phyloP scores from a whole-genome alignment of 2,329 filamentous ascomycete genomes.

The Cytospora leucostoma region DNA sequence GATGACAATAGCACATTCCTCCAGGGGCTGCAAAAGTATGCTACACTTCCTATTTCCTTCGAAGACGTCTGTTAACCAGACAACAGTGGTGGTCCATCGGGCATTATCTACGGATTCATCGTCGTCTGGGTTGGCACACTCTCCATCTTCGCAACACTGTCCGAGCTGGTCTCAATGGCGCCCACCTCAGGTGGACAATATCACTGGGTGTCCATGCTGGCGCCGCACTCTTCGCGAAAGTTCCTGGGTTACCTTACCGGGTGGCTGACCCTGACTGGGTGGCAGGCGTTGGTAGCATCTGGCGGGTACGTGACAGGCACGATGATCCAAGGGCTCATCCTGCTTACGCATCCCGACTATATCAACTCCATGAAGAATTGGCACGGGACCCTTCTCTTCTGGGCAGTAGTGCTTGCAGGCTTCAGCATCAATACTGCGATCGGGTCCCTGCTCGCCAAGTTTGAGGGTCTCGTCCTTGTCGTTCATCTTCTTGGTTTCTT shows the following conservation, averaged over 20 bases:
- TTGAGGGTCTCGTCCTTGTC: slow-evolving; percentile 33
- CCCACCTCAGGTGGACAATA: slow-evolving; percentile 61
- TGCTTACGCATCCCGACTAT: slow-evolving; percentile 29
- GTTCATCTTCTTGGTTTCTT: slow-evolving; percentile 43
- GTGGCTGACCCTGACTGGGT: slow-evolving; percentile 33
- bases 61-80: slow-evolving; percentile 27
- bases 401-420: slow-evolving; percentile 28
- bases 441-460: slow-evolving; percentile 29
- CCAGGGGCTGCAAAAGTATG: slow-evolving; percentile 12
- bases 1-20: not conserved
- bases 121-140: slow-evolving; percentile 43
- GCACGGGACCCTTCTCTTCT: slow-evolving; percentile 34
- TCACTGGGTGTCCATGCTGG: slow-evolving; percentile 41
- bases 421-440: slow-evolving; percentile 31
- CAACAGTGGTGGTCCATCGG: slow-evolving; percentile 47
- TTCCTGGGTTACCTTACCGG: slow-evolving; percentile 34
- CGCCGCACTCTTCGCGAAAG: slow-evolving; percentile 27
- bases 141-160: slow-evolving; percentile 45
- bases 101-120: slow-evolving; percentile 49
- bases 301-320: slow-evolving; percentile 30
- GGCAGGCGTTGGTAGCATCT: slow-evolving; percentile 31
- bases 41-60: no score
- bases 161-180: slow-evolving; percentile 55
- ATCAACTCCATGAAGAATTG: slow-evolving; percentile 21
- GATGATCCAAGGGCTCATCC: slow-evolving; percentile 32